Base-by-base conservation (phyloP, 768 basidiomycete species). In the Serendipita vermifera region DNA sequence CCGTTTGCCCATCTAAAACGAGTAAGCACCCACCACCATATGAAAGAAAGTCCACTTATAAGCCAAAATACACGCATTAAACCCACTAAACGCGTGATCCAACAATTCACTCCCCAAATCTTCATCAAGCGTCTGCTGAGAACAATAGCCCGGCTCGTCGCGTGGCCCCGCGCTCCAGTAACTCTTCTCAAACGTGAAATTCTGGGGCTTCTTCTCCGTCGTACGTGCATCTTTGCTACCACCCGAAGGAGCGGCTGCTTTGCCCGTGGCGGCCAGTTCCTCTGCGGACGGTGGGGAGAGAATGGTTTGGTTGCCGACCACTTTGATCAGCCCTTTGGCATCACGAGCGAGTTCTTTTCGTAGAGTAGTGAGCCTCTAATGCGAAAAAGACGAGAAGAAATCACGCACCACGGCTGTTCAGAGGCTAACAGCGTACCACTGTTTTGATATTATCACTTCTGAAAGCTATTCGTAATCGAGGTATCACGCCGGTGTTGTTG, bases 1-100 rank as follows among this genome's bases (percentile, higher is more conserved):
- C 88, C 66, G 88, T 91, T 73, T 91, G 88, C 64, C 88, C 88
- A 75, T 79, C 77, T 79, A 46, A 27, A 58, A 57, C 6, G 17
- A 32, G 48, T 62, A 27, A 62, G 57, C 55, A 60, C 38, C 51
- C n/a, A n/a, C n/a, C 58, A 31, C 6, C 13, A 20, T 15, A 56
- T 31, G 39, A 57, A n/a, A n/a, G n/a, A 15, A 9, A 2, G 27
- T 62, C 57, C 61, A 83, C 93, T 77, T 71, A 96, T 93, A 98
- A 70, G 96, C 94, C 67, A 99, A 77, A 70, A 99, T 96, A 77
- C 92, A 97, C 46, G 92, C 88, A 75, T 98, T 97, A 71, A 96
- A 98, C 27, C 94, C 94, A 33, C 85, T 73, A 71, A 99, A 98
- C 38, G 89, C 85, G 67, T 98, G 93, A 68, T 98, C 89, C 63